Evolutionary conservation across 2,329 filamentous ascomycete genomes (phyloP).

Genomic region (Pseudocercospora pini-densiflorae): DNA sequence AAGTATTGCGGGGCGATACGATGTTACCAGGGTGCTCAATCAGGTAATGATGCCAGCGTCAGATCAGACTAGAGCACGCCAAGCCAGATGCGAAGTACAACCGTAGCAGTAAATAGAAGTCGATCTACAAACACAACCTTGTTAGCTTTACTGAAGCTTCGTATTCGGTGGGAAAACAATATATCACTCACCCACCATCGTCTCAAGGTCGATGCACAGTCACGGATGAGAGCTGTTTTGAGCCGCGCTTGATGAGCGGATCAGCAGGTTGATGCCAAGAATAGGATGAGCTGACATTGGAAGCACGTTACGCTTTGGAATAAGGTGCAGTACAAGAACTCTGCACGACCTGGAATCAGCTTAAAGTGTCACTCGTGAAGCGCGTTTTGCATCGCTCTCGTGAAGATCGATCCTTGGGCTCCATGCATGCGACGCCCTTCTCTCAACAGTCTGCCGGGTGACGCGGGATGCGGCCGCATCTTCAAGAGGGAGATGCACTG

Average conservation of each 20-base stretch:
- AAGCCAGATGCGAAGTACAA: not conserved
- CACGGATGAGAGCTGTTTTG: not conserved
- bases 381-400: not conserved
- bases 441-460: not conserved
- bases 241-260: not conserved
- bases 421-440: not conserved
- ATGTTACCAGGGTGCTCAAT: not conserved
- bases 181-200: not conserved
- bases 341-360: not conserved
- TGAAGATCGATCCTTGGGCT: not conserved
- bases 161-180: conserved; percentile 4
- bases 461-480: not conserved
- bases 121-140: not conserved
- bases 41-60: conserved; percentile 7
- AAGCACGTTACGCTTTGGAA: not conserved
- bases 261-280: not conserved
- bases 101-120: conserved; percentile 1
- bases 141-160: not conserved
- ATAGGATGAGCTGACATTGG: not conserved
- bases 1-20: conserved; percentile 8
- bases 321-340: not conserved
- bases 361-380: too few species aligned
- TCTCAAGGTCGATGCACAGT: not conserved
- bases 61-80: conserved; percentile 1
- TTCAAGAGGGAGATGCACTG: not conserved